Conservation (phyloP, 2,329 filamentous ascomycete genomes). For the Alternaria sp. region DNA sequence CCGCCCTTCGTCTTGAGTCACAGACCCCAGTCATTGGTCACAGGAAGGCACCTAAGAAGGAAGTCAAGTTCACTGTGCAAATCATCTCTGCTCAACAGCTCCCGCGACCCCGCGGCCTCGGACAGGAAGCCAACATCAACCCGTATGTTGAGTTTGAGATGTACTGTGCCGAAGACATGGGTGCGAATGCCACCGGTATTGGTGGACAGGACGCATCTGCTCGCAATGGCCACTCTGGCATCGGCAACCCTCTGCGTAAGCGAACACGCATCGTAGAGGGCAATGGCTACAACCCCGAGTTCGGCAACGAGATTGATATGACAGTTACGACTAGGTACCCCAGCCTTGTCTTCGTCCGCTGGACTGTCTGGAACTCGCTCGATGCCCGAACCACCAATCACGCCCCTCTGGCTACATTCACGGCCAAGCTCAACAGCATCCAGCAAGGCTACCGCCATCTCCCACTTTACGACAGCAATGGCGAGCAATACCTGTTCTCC, state of each 20-base stretch:
- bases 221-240: constrained; percentile 69
- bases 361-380: constrained; percentile 85
- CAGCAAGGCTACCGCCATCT: constrained; percentile 93
- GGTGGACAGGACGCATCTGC: constrained; percentile 70
- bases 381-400: constrained; percentile 73
- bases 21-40: constrained; percentile 54
- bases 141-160: constrained; percentile 96
- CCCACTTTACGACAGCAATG: constrained; percentile 84
- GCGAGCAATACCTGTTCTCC: constrained; percentile 93
- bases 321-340: constrained; percentile 92
- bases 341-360: constrained; percentile 90
- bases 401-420: constrained; percentile 82
- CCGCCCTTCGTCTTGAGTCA: constrained; percentile 69
- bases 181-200: constrained; percentile 72
- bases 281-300: constrained; percentile 93
- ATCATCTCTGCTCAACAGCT: constrained; percentile 95
- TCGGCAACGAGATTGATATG: constrained; percentile 80
- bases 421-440: constrained; percentile 86
- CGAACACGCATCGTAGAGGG: constrained; percentile 81
- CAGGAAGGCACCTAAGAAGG: constrained; percentile 75
- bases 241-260: constrained; percentile 75
- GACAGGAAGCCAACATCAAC: constrained; percentile 78
- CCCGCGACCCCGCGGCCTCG: constrained; percentile 77
- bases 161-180: constrained; percentile 91
- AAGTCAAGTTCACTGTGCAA: constrained; percentile 83